These are phyloP conservation scores for Neurospora africana DNA, from an alignment of 495 filamentous ascomycete species.

Conservation along the genomic window DNA sequence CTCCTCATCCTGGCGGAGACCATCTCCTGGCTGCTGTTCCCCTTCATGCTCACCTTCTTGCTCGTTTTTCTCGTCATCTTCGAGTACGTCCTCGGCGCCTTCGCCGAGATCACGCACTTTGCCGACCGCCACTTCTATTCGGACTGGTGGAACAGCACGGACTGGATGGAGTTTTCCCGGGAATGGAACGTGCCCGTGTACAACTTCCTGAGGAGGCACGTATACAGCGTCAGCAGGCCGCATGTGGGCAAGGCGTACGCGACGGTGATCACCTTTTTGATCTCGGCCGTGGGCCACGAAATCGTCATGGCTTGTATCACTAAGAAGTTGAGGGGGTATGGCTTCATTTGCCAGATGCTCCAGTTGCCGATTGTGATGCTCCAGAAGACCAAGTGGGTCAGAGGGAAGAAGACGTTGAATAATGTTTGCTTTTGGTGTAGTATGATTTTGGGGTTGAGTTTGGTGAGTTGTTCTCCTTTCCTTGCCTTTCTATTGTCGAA, in stretches of 20 bases:
- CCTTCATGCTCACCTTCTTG: slow-evolving; percentile 93
- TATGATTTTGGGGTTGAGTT: slow-evolving; percentile 82
- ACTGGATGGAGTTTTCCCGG: slow-evolving; percentile 92
- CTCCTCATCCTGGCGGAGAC: slow-evolving; percentile 77
- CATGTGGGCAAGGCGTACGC: slow-evolving; percentile 69
- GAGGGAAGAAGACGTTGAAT: slow-evolving; percentile 66
- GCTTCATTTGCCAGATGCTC: slow-evolving; percentile 88
- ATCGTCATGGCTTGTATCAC: slow-evolving; percentile 97
- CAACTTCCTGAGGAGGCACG: slow-evolving; percentile 89
- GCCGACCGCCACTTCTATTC: slow-evolving; percentile 93
- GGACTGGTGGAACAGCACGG: slow-evolving; percentile 88
- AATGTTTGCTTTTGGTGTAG: slow-evolving; percentile 92
- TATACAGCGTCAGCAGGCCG: slow-evolving; percentile 70
- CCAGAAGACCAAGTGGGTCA: slow-evolving; percentile 68
- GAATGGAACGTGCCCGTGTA: slow-evolving; percentile 99
- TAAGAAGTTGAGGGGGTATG: slow-evolving; percentile 90
- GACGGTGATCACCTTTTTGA: slow-evolving; percentile 84
- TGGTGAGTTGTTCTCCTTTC: slow-evolving; percentile 48
- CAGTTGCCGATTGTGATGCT: slow-evolving; percentile 90
- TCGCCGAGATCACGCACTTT: slow-evolving; percentile 89
- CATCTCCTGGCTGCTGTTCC: slow-evolving; percentile 89
- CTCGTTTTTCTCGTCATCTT: slow-evolving; percentile 96
- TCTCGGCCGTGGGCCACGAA: slow-evolving; percentile 83
- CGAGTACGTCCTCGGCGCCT: slow-evolving; percentile 90
- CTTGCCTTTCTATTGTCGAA: not conserved